Conservation (phyloP, 805 yeast species). For the Ogataea pilisensis region DNA sequence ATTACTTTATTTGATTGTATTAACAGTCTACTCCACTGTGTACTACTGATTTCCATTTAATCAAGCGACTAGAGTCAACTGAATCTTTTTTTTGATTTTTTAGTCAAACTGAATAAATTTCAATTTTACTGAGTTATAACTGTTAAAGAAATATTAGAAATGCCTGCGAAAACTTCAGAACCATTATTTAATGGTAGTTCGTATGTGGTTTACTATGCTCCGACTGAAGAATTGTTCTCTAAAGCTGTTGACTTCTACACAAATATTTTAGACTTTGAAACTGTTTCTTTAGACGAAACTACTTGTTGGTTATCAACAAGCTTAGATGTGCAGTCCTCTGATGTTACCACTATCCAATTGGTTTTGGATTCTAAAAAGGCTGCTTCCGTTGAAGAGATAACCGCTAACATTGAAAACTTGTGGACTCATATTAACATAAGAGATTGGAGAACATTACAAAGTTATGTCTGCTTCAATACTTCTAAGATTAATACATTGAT, state of each 20-base stretch:
- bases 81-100: no score
- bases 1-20: no score
- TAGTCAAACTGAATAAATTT: no score
- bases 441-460: slow-evolving; percentile 50
- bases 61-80: no score
- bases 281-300: slow-evolving; percentile 27
- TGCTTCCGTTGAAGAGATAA: slow-evolving; percentile 22
- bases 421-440: slow-evolving; percentile 25
- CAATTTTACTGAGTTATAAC: no score
- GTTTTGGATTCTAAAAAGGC: slow-evolving; percentile 24
- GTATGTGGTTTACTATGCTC: slow-evolving; percentile 49
- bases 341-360: slow-evolving; percentile 22
- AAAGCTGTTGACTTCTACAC: slow-evolving; percentile 56
- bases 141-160: neutral
- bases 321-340: slow-evolving; percentile 21
- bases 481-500: slow-evolving; percentile 37
- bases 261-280: slow-evolving; percentile 35
- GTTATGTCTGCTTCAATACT: slow-evolving; percentile 44
- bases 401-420: slow-evolving; percentile 27
- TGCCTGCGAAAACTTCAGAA: slow-evolving; percentile 12
- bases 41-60: no score
- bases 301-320: slow-evolving; percentile 31
- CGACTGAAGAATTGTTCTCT: slow-evolving; percentile 38
- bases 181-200: slow-evolving; percentile 57
- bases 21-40: no score